Base-by-base conservation (phyloP, 345 rosid species). In the Ceriops decandra region DNA sequence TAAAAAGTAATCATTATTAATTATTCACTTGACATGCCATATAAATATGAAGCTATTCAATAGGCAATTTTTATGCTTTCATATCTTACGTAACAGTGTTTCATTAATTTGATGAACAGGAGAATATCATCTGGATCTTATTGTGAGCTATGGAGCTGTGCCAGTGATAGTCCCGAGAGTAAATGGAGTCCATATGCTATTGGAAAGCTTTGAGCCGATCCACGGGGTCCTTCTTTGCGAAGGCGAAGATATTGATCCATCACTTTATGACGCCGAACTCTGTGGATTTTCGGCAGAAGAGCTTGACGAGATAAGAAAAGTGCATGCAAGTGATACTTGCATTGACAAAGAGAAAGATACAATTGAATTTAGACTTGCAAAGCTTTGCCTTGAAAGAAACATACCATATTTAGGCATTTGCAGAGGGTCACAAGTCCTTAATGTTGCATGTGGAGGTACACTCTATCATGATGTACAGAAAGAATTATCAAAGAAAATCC, bases 201-300 rank as follows among this genome's bases (percentile, higher is more conserved):
- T 92, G 5, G 87, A 90, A 27, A 92, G 98, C 82, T 92, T 92
- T 72, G 87, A 92, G 77, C 98, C 98, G 5, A 88, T 92, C 82
- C 96, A 92, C 52, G 96, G 98, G 4, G 96, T 92, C 47, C 91
- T 92, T 30, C 93, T 90, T 0, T 92, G 98, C 46, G 96, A 91
- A 77, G 93, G 93, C 24, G 93, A 88, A 71, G 90, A 88, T 36
- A 72, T 88, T 17, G 93, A 86, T 72, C 90, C 90, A 31, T 81
- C 90, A 22, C 86, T 74, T 30, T 86, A 88, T 17, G 85, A 80
- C n/a, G 63, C 78, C 1, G 85, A 83, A 13, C 64, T 72, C 1
- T 69, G 84, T 6, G 84, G 80, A 9, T 71, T 87, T 57, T 83
- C 85, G 0, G 67, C 60, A 0, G 85, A 83, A 60, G 90, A 86